Percentiles rank a stretch among this genome's conserved stretches.
Conservation (phyloP, 2,329 filamentous ascomycete genomes). For the Fusarium goolgardi region DNA sequence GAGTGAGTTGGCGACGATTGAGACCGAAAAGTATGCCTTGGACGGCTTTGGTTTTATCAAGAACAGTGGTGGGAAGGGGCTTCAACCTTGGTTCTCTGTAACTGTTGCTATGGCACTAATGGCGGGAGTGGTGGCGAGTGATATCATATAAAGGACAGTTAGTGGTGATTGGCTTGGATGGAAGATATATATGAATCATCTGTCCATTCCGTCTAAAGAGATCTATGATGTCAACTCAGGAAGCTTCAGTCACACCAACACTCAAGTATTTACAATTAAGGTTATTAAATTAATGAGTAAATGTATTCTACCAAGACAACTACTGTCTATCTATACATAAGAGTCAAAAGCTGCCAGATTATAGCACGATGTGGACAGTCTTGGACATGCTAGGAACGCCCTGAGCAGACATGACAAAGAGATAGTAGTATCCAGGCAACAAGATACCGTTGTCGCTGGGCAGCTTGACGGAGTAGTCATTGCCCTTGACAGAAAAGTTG, state of each 20-base stretch:
- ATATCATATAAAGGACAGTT: background rate
- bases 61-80: background rate
- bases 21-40: background rate
- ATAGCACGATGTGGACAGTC: slow-evolving; percentile 22
- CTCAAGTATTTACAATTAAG: too few species aligned
- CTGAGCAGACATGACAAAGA: slow-evolving; percentile 56
- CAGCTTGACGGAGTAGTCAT: slow-evolving; percentile 54
- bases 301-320: background rate
- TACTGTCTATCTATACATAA: background rate
- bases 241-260: too few species aligned
- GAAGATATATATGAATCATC: too few species aligned
- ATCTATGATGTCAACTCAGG: too few species aligned
- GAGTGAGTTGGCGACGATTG: background rate
- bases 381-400: slow-evolving; percentile 31
- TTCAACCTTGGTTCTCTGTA: background rate
- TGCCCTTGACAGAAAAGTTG: slow-evolving; percentile 41
- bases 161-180: too few species aligned
- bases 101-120: background rate
- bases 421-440: slow-evolving; percentile 65
- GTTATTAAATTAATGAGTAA: background rate
- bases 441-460: slow-evolving; percentile 62
- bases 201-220: too few species aligned
- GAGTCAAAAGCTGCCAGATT: background rate
- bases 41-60: background rate
- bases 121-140: background rate